A percentile compares a stretch with the other conserved stretches of the same genome.
phyloP scores from a whole-genome alignment of 2,329 filamentous ascomycete genomes.

The Hirsutella rhossiliensis region DNA sequence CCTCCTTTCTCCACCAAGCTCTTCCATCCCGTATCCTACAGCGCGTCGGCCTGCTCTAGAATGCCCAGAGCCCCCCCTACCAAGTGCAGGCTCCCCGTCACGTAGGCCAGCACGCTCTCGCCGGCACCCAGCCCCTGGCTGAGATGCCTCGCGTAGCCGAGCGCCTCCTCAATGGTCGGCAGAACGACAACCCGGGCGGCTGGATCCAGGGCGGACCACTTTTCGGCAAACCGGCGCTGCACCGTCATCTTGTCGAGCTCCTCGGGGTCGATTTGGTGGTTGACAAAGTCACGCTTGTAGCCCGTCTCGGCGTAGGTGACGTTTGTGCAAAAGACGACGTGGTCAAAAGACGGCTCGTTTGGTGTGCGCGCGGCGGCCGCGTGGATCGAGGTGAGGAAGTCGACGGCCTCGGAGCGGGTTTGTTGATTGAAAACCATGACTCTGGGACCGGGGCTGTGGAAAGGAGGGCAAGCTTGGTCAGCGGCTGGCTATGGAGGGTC shows the following conservation, averaged over 20 bases:
- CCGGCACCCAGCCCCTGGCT: conserved; percentile 15
- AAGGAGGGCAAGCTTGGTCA: neutral
- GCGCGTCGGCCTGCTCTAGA: conserved; percentile 32
- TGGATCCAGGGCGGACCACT: conserved; percentile 36
- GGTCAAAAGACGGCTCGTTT: conserved; percentile 41
- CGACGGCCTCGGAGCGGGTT: conserved; percentile 39
- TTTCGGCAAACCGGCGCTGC: conserved; percentile 39
- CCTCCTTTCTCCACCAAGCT: neutral
- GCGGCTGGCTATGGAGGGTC: neutral
- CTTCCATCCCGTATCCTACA: conserved; percentile 12
- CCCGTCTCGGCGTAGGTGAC: conserved; percentile 39
- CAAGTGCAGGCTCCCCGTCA: conserved; percentile 53
- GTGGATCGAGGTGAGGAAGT: conserved; percentile 38
- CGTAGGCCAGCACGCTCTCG: conserved; percentile 32
- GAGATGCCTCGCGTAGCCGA: conserved; percentile 31
- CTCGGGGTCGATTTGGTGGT: conserved; percentile 37
- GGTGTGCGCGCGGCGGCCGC: conserved; percentile 18
- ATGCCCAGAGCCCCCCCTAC: conserved; percentile 43
- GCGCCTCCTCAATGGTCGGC: conserved; percentile 43
- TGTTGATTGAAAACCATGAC: conserved; percentile 85
- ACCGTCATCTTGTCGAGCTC: conserved; percentile 39
- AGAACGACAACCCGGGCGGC: conserved; percentile 31
- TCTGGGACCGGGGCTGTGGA: conserved; percentile 23
- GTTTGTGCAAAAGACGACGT: conserved; percentile 77
- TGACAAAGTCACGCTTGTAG: conserved; percentile 46